Conservation (phyloP, 345 rosid species). For the Brassica cretica region DNA sequence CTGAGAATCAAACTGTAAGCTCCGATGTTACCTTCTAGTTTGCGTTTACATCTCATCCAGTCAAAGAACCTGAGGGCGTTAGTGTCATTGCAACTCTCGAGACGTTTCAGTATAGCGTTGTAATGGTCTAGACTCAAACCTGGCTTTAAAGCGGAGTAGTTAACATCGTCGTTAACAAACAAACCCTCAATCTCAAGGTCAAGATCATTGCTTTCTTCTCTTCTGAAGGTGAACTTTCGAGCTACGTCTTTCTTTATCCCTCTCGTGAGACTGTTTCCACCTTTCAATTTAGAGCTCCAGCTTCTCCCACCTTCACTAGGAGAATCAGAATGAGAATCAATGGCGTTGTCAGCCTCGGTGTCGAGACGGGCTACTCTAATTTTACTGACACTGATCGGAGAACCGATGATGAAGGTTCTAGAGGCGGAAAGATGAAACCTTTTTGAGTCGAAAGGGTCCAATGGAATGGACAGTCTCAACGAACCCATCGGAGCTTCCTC, state of each 20-base stretch:
- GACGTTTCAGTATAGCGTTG: slow-evolving; percentile 60
- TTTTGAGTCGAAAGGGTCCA: slow-evolving; percentile 56
- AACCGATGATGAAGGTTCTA: slow-evolving; percentile 38
- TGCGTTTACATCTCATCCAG: slow-evolving; percentile 79
- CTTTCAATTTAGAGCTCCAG: slow-evolving; percentile 24
- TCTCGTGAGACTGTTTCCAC: slow-evolving; percentile 21
- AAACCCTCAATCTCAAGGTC: slow-evolving; percentile 38
- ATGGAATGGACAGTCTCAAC: slow-evolving; percentile 44
- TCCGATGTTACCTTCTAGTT: slow-evolving; percentile 52
- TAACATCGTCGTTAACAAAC: slow-evolving; percentile 53
- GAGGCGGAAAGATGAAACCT: slow-evolving; percentile 45
- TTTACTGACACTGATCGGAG: slow-evolving; percentile 44
- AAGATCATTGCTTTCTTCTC: slow-evolving; percentile 34
- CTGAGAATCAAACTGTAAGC: slow-evolving; percentile 78
- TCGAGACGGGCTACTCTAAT: slow-evolving; percentile 45
- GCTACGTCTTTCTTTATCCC: slow-evolving; percentile 38
- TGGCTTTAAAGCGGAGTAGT: slow-evolving; percentile 49
- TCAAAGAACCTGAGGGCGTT: slow-evolving; percentile 63
- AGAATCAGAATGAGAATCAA: neutral
- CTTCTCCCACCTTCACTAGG: slow-evolving; percentile 26
- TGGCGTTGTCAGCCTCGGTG: slow-evolving; percentile 31
- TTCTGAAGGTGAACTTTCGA: slow-evolving; percentile 39
- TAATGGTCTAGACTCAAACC: slow-evolving; percentile 56
- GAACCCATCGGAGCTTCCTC: slow-evolving; percentile 52
- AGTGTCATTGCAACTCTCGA: slow-evolving; percentile 61